phyloP scores from a whole-genome alignment of 2,329 filamentous ascomycete species.

The Neurospora crassa region DNA sequence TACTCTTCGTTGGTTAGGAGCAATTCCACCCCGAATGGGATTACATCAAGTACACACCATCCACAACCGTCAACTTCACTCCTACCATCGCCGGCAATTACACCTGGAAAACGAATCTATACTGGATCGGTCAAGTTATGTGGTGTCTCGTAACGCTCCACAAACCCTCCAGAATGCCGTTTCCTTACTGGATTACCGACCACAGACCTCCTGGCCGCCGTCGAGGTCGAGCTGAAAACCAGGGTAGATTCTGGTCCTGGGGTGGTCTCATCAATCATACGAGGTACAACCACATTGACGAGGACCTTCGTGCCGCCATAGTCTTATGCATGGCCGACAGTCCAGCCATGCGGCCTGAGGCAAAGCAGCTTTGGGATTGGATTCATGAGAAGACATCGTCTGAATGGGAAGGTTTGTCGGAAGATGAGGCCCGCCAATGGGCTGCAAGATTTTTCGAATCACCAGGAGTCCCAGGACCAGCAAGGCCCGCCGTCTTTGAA shows the following conservation, averaged over 20 bases:
- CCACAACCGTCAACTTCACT: neutral
- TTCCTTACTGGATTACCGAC: neutral
- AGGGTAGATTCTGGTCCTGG: neutral
- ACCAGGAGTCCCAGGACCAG: neutral
- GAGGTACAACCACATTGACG: neutral
- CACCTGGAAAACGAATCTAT: neutral
- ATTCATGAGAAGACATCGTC: neutral
- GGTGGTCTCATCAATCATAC: neutral
- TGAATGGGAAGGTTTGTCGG: neutral
- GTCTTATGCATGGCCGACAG: neutral
- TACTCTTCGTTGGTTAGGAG: neutral
- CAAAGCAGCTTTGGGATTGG: neutral
- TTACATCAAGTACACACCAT: neutral
- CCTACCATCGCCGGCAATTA: neutral
- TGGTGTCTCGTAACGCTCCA: neutral
- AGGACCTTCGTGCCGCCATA: neutral
- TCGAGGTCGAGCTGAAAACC: neutral
- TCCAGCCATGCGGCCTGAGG: neutral
- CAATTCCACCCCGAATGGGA: neutral
- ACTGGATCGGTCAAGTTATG: neutral
- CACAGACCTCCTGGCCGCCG: neutral
- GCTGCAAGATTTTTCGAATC: neutral
- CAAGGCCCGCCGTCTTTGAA: neutral
- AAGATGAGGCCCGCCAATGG: neutral
- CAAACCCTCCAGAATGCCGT: neutral